Conservation (phyloP, 2,329 filamentous ascomycete species). For the Xylariaceae sp. region DNA sequence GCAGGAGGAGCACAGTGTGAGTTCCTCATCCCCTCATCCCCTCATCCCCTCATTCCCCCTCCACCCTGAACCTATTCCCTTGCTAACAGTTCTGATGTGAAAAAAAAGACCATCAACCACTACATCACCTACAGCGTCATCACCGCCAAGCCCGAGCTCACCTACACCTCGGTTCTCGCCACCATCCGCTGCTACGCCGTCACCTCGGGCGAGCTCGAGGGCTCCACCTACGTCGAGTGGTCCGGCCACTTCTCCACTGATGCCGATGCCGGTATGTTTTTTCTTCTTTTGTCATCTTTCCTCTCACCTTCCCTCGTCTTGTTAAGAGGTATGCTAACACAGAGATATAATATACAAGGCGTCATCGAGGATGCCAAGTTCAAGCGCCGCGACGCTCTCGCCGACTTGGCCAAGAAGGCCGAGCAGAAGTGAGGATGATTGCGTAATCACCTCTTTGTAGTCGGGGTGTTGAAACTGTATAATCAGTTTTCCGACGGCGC, state of each 20-base stretch:
- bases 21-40: constrained; percentile 21
- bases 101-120: constrained; percentile 63
- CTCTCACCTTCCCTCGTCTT: background rate
- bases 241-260: constrained; percentile 64
- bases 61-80: too few species aligned
- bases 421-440: constrained; percentile 26
- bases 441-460: background rate
- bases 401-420: constrained; percentile 54
- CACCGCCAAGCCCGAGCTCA: constrained; percentile 57
- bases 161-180: constrained; percentile 61
- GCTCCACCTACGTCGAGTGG: constrained; percentile 64
- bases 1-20: constrained; percentile 68
- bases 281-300: too few species aligned
- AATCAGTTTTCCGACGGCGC: too few species aligned
- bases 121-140: constrained; percentile 72
- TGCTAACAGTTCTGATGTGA: too few species aligned
- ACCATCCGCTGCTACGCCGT: constrained; percentile 61
- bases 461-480: too few species aligned
- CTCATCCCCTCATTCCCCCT: too few species aligned
- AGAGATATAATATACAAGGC: constrained; percentile 42
- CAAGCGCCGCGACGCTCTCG: constrained; percentile 67
- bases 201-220: constrained; percentile 60
- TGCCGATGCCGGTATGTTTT: constrained; percentile 57
- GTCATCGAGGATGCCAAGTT: constrained; percentile 72
- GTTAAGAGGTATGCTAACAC: constrained; percentile 14